Evolutionary conservation across 257 asterid genomes (phyloP).

Genomic region (Solanum pimpinellifolium): DNA sequence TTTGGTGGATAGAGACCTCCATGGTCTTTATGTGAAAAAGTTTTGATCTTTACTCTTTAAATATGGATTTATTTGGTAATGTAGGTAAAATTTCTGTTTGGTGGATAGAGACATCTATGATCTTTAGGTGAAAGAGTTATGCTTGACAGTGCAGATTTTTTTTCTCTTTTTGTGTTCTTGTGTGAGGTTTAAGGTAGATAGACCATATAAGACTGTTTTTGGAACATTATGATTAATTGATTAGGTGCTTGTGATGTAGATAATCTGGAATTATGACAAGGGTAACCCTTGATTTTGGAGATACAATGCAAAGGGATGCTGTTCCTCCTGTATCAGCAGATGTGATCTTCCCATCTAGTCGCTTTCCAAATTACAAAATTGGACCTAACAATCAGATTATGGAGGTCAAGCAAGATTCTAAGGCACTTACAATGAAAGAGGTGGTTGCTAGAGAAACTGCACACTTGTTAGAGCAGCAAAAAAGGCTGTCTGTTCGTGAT

Average conservation of each 20-base stretch:
- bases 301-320: constrained; percentile 68
- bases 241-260: not conserved
- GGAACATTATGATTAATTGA: not conserved
- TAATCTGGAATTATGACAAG: constrained; percentile 44
- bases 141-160: not conserved
- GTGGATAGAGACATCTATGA: not conserved
- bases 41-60: not conserved
- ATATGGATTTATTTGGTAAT: not conserved
- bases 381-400: constrained; percentile 71
- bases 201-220: not conserved
- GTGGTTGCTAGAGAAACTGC: constrained; percentile 75
- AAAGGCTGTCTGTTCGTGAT: constrained; percentile 82
- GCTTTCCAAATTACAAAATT: constrained; percentile 66
- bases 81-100: not conserved
- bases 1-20: not conserved
- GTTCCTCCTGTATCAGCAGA: constrained; percentile 78
- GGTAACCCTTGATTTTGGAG: constrained; percentile 62
- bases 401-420: constrained; percentile 59
- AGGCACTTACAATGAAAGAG: constrained; percentile 49
- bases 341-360: constrained; percentile 61
- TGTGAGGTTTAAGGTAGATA: not conserved
- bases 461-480: constrained; percentile 69
- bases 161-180: not conserved
- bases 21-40: not conserved
- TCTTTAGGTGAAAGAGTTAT: not conserved